phyloP scores from a whole-genome alignment of 1,284 basidiomycete genomes.

The Nidula niveotomentosa region DNA sequence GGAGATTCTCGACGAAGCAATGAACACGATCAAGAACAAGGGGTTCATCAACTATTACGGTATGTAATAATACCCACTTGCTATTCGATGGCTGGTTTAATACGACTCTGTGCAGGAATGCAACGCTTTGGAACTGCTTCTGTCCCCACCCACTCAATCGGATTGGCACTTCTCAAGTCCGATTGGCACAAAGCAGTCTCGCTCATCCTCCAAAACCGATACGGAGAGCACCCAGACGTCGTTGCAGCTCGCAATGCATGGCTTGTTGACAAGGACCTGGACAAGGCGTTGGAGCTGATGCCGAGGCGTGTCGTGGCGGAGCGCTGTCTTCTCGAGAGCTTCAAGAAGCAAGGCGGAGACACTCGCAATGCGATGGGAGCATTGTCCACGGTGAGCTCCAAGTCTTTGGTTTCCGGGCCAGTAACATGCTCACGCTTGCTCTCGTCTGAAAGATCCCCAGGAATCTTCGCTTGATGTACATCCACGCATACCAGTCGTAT shows the following conservation, averaged over 20 bases:
- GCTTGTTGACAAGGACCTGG: constrained; percentile 76
- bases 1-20: constrained; percentile 72
- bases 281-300: constrained; percentile 79
- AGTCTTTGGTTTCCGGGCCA: too few species aligned
- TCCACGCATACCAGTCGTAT: constrained; percentile 98
- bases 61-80: constrained; percentile 19
- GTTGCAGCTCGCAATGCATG: constrained; percentile 79
- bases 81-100: background rate
- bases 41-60: constrained; percentile 99
- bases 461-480: constrained; percentile 95
- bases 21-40: constrained; percentile 79
- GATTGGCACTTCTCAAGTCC: constrained; percentile 83
- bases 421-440: background rate
- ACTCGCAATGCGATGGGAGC: constrained; percentile 85
- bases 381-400: constrained; percentile 68
- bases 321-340: constrained; percentile 88
- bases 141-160: constrained; percentile 94
- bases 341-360: constrained; percentile 77
- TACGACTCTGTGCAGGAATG: constrained; percentile 67
- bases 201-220: constrained; percentile 79
- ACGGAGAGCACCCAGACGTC: constrained; percentile 90
- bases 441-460: constrained; percentile 75
- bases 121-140: constrained; percentile 98
- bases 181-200: constrained; percentile 89
- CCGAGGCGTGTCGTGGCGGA: constrained; percentile 92